Conservation (phyloP, 2,329 filamentous ascomycete genomes). For the Alternaria sp. region DNA sequence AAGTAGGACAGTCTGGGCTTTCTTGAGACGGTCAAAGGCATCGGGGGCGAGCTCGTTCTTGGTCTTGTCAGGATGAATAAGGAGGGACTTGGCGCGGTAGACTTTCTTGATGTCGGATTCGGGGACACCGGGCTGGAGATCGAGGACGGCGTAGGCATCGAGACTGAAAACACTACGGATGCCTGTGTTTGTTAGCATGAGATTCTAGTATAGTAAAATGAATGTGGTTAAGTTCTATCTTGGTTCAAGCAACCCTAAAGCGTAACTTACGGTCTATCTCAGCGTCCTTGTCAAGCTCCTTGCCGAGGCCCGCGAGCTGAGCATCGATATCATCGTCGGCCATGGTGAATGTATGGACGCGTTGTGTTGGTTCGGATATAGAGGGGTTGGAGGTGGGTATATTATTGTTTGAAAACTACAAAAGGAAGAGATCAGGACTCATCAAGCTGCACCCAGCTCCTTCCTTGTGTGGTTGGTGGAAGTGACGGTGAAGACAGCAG, state of each 20-base stretch:
- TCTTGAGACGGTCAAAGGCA: conserved; percentile 95
- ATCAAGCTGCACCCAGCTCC: background rate
- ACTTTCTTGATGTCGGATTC: conserved; percentile 94
- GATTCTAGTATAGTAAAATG: background rate
- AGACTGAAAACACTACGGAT: conserved; percentile 90
- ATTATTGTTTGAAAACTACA: background rate
- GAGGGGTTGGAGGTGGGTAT: background rate
- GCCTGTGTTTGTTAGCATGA: conserved; percentile 35
- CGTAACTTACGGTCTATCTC: conserved; percentile 79
- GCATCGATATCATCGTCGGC: conserved; percentile 68
- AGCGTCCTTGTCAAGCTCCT: conserved; percentile 94
- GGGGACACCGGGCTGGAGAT: conserved; percentile 92
- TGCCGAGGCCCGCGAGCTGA: conserved; percentile 82
- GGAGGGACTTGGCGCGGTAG: conserved; percentile 97
- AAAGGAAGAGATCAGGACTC: background rate
- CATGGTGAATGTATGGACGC: conserved; percentile 47
- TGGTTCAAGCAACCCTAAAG: background rate
- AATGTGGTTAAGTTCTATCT: background rate
- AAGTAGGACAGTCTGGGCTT: conserved; percentile 88
- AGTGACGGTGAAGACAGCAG: conserved; percentile 4
- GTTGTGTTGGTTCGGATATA: background rate
- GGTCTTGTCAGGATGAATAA: conserved; percentile 99
- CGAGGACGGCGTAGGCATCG: conserved; percentile 89
- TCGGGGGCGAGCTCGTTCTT: conserved; percentile 89
- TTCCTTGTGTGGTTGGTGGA: background rate